These are phyloP conservation scores for Symmetrospora coprosmae DNA, from an alignment of 768 basidiomycete species.

Conservation along the genomic window DNA sequence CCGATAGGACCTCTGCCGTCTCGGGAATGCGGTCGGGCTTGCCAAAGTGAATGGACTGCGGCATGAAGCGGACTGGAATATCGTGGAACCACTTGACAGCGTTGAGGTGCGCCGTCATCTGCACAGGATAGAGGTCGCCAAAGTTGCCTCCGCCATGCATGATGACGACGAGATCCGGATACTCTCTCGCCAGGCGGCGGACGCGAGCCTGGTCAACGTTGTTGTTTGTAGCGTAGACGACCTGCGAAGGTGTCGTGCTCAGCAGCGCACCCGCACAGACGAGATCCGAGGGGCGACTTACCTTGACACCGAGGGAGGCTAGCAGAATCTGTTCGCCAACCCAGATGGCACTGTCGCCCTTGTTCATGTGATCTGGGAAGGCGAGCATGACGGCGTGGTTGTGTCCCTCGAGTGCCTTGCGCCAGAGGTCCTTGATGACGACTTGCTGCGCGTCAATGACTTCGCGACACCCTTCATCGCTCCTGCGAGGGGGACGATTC, in stretches of 20 bases:
- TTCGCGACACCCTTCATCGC: background rate
- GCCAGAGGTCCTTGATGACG: background rate
- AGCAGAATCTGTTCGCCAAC: background rate
- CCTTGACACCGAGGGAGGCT: background rate
- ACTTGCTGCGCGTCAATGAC: background rate
- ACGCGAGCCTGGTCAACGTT: too few species aligned
- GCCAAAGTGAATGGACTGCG: conserved; percentile 11
- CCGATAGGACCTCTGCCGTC: background rate
- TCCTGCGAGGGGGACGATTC: too few species aligned
- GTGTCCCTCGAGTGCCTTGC: background rate
- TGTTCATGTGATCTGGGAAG: background rate
- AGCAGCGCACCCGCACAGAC: too few species aligned
- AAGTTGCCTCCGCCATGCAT: background rate
- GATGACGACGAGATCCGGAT: background rate
- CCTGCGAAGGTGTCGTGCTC: too few species aligned
- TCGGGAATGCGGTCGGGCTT: background rate
- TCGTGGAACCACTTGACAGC: background rate
- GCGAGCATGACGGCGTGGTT: background rate
- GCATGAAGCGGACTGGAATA: conserved; percentile 2
- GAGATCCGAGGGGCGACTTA: too few species aligned
- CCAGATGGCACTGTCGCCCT: background rate
- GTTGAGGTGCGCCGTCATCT: background rate
- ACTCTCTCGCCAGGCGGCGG: too few species aligned
- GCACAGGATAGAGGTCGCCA: background rate
- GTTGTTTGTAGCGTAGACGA: too few species aligned